A percentile compares a stretch with the other conserved stretches of the same genome.
phyloP scores from a whole-genome alignment of 2,329 filamentous ascomycete genomes.

The Aspergillus hortae region DNA sequence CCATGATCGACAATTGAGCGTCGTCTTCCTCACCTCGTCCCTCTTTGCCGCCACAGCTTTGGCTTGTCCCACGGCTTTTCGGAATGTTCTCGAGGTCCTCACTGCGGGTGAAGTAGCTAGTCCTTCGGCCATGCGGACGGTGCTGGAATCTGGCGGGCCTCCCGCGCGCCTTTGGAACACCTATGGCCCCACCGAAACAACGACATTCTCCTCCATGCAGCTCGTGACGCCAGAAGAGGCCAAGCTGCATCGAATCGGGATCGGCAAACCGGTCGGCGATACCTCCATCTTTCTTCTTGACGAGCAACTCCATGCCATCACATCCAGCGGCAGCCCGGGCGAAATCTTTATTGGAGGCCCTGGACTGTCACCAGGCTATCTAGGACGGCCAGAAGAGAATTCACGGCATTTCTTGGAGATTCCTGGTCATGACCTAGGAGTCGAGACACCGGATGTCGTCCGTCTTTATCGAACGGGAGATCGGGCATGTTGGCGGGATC shows the following conservation, averaged over 20 bases:
- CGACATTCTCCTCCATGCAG: constrained; percentile 8
- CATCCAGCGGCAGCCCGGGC: constrained; percentile 61
- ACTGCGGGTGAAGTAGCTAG: constrained; percentile 11
- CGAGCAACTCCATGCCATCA: constrained; percentile 2
- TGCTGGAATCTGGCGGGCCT: constrained; percentile 5
- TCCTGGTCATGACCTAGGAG: neutral
- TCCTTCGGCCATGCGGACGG: constrained; percentile 4
- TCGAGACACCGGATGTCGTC: constrained; percentile 34
- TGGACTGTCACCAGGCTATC: constrained; percentile 72
- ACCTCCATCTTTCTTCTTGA: constrained; percentile 7
- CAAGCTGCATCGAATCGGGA: constrained; percentile 3
- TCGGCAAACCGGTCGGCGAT: constrained; percentile 10
- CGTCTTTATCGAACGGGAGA: constrained; percentile 78
- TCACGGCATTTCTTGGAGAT: constrained; percentile 62
- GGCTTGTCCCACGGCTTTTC: constrained; percentile 8
- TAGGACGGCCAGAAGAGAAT: constrained; percentile 55
- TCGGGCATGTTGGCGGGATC: constrained; percentile 62
- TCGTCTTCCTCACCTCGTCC: constrained; percentile 6
- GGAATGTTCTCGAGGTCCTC: constrained; percentile 4
- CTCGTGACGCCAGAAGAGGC: constrained; percentile 4
- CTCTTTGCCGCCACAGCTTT: constrained; percentile 9
- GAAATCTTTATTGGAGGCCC: constrained; percentile 73
- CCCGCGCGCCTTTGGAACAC: constrained; percentile 14
- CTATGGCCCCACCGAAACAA: constrained; percentile 16
- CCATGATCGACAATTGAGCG: neutral